A percentile compares a stretch with the other conserved stretches of the same genome.
These are phyloP conservation scores for Epichloe festucae DNA, from an alignment of 2,329 filamentous ascomycete genomes.

Conservation along the genomic window DNA sequence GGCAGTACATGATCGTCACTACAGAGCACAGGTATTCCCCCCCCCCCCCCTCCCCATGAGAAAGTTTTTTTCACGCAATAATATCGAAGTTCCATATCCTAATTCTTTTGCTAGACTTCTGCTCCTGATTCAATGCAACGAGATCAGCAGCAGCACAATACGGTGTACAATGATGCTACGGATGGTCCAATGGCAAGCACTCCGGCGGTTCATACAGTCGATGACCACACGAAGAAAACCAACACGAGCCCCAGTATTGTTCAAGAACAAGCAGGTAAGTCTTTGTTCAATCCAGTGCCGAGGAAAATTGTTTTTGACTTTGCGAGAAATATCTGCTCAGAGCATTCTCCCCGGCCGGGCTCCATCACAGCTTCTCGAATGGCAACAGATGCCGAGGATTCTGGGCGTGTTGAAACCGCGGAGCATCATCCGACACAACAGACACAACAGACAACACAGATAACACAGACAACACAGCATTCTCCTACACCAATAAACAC, in stretches of 20 bases:
- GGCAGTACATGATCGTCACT: constrained; percentile 85
- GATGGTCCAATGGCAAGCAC: background rate
- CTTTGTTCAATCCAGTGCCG: background rate
- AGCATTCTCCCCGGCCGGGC: background rate
- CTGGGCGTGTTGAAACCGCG: background rate
- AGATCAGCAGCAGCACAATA: background rate
- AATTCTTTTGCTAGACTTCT: background rate
- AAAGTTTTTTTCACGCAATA: background rate
- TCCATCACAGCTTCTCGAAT: background rate
- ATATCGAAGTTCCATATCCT: background rate
- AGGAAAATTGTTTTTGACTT: background rate
- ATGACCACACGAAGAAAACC: background rate
- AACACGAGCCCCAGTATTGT: background rate
- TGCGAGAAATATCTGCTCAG: background rate
- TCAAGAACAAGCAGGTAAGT: background rate
- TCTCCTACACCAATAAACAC: constrained; percentile 16
- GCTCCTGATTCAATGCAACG: background rate
- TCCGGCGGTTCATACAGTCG: background rate
- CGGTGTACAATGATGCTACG: background rate
- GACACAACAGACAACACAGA: too few relatives aligned
- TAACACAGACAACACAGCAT: background rate
- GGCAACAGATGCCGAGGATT: background rate
- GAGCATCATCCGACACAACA: background rate
- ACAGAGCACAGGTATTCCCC: constrained; percentile 37
- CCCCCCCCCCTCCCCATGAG: constrained; percentile 15